Conservation (phyloP, 179 eudicot species). For the Sideroxylon spinosum region DNA sequence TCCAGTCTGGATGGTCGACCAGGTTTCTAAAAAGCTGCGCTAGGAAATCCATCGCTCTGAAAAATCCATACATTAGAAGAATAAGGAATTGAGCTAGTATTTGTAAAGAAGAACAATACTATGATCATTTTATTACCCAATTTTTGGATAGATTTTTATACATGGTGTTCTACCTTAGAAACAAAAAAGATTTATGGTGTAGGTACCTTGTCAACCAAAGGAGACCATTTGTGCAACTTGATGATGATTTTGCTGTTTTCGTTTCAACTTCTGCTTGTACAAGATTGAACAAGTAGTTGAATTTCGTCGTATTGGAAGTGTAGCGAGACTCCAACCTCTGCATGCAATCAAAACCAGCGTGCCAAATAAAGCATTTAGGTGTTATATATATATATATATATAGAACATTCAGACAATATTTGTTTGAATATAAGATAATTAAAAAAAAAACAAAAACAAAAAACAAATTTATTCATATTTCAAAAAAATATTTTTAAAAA, state of each 20-base stretch:
- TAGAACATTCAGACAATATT: too few species aligned
- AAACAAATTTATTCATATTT: too few species aligned
- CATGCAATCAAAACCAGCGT: conserved; percentile 16
- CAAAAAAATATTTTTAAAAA: too few species aligned
- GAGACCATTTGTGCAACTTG: conserved; percentile 91
- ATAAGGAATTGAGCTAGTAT: not conserved
- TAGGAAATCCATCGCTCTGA: conserved; percentile 90
- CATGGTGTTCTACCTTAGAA: too few species aligned
- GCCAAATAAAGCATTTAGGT: too few species aligned
- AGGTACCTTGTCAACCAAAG: conserved; percentile 90
- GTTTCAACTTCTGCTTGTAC: conserved; percentile 86
- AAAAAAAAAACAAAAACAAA: too few species aligned
- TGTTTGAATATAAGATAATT: too few species aligned
- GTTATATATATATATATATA: too few species aligned
- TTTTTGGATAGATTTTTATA: too few species aligned
- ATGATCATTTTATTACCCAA: too few species aligned
- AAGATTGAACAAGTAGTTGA: conserved; percentile 67
- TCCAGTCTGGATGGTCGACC: conserved; percentile 69
- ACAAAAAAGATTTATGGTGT: too few species aligned
- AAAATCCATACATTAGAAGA: not conserved
- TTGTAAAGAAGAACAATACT: not conserved
- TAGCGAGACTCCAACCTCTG: conserved; percentile 87
- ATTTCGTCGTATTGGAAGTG: conserved; percentile 58
- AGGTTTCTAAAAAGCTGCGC: conserved; percentile 75
- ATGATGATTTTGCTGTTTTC: conserved; percentile 77